Base-by-base conservation (phyloP, 805 yeast genomes). In the Saccharomycopsis fibuligera region DNA sequence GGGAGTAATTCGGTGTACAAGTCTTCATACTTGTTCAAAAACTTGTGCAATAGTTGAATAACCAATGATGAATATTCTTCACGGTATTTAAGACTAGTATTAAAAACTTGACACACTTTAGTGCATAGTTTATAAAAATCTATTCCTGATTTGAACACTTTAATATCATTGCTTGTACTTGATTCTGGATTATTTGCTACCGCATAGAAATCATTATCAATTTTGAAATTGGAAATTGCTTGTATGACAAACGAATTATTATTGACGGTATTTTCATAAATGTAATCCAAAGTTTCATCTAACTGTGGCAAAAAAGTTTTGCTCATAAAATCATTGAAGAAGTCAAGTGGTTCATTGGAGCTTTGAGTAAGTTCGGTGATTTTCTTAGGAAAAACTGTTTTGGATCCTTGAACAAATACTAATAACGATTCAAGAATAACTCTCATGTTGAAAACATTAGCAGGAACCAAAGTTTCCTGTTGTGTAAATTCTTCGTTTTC, bases 361-460 rank as follows among this genome's bases (percentile, higher is more conserved):
- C 44, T 17, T 14, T 19, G 10, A 2, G 56, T 53, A 21, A 58
- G 51, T 39, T 60, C 53, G 21, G 56, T 48, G 10, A 46, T 24
- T 6, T 57, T 52, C 4, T 58, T 44, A 1, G 73, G 72, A 9
- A 75, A 62, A 3, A 73, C 58, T 2, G 70, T 57, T 9, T 71
- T 66, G 1, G 85, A 67, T 1, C 86, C 80, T 40, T 85, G 81
- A 23, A 79, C 69, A 58, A 86, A 87, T 10, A 79, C 66, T 42
- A 87, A 70, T 35, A 87, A 78, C 35, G 86, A 81, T 49, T 85
- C 96, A 43, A 87, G 64, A 14, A 89, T 74, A 4, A 85, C 74
- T 55, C 90, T 74, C 83, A 90, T 86, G 58, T 89, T 87, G 64
- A 84, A 80, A 14, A 88, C 74, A 58, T 79, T 80, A 2, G 87